Evolutionary conservation across 768 basidiomycete species (phyloP).

Genomic region (Cystofilobasidium macerans): DNA sequence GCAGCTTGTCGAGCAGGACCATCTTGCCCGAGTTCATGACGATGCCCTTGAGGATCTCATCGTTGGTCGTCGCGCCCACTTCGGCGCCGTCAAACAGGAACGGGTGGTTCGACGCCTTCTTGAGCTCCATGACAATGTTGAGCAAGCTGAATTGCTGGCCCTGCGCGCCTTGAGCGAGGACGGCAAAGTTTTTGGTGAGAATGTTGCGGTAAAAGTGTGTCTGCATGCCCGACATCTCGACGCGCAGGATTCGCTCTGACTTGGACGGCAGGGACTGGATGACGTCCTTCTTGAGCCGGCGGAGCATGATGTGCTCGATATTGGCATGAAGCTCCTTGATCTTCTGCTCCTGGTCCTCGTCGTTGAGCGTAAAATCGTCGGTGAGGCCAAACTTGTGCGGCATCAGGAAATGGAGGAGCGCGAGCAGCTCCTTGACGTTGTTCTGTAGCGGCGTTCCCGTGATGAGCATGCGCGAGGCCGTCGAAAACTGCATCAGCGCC

Average conservation of each 20-base stretch:
- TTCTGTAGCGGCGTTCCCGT: slow-evolving; percentile 98
- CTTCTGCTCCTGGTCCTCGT: slow-evolving; percentile 71
- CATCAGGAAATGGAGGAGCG: slow-evolving; percentile 99
- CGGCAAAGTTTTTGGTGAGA: slow-evolving; percentile 90
- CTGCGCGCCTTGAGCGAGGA: slow-evolving; percentile 69
- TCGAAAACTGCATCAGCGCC: slow-evolving; percentile 75
- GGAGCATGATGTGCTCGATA: slow-evolving; percentile 83
- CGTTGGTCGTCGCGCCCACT: slow-evolving; percentile 46
- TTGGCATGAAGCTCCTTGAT: slow-evolving; percentile 93
- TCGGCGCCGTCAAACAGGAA: slow-evolving; percentile 97
- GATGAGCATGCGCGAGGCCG: slow-evolving; percentile 86
- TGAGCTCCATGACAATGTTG: slow-evolving; percentile 98
- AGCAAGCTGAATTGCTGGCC: slow-evolving; percentile 78
- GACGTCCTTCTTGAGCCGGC: slow-evolving; percentile 90
- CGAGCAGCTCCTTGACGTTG: slow-evolving; percentile 93
- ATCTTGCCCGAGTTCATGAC: slow-evolving; percentile 98
- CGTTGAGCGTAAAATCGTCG: slow-evolving; percentile 89
- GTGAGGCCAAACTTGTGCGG: slow-evolving; percentile 91
- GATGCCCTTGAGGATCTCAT: slow-evolving; percentile 85
- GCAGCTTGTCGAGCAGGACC: slow-evolving; percentile 92
- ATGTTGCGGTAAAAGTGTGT: slow-evolving; percentile 99
- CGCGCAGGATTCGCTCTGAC: slow-evolving; percentile 91
- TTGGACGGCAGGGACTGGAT: slow-evolving; percentile 92
- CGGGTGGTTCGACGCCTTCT: slow-evolving; percentile 95
- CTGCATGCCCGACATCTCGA: slow-evolving; percentile 93